phyloP scores from a whole-genome alignment of 2,329 filamentous ascomycete species.

The Neonectria sp. region DNA sequence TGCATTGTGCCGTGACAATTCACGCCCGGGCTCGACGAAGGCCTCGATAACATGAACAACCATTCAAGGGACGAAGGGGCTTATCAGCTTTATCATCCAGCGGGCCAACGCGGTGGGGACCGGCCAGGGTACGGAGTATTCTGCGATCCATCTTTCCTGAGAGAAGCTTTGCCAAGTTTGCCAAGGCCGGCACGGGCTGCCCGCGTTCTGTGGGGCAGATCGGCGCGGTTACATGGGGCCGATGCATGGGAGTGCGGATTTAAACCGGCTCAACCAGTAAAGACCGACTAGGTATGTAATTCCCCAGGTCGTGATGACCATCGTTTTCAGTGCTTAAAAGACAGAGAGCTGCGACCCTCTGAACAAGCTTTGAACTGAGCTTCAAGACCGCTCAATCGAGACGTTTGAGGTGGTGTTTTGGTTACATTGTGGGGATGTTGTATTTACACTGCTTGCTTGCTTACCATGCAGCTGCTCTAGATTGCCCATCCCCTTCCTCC shows the following conservation, averaged over 20 bases:
- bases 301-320: not conserved
- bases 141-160: constrained; percentile 12
- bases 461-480: not conserved
- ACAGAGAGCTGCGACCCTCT: not conserved
- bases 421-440: not conserved
- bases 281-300: not conserved
- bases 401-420: not conserved
- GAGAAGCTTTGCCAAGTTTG: constrained; percentile 20
- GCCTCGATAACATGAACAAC: not conserved
- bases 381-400: not conserved
- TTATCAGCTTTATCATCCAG: not conserved
- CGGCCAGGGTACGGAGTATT: not conserved
- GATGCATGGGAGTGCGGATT: constrained; percentile 2
- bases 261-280: constrained; percentile 3
- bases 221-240: not conserved
- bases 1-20: not conserved
- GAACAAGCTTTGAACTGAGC: not conserved
- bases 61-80: not conserved
- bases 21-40: too few species aligned
- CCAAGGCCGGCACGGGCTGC: constrained; percentile 19
- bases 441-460: not conserved
- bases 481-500: not conserved
- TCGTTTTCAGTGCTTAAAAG: not conserved
- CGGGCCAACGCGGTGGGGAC: not conserved
- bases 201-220: constrained; percentile 18